Evolutionary conservation across 208 protist genomes (phyloP).

Genomic region (Leishmania martiniquensis): DNA sequence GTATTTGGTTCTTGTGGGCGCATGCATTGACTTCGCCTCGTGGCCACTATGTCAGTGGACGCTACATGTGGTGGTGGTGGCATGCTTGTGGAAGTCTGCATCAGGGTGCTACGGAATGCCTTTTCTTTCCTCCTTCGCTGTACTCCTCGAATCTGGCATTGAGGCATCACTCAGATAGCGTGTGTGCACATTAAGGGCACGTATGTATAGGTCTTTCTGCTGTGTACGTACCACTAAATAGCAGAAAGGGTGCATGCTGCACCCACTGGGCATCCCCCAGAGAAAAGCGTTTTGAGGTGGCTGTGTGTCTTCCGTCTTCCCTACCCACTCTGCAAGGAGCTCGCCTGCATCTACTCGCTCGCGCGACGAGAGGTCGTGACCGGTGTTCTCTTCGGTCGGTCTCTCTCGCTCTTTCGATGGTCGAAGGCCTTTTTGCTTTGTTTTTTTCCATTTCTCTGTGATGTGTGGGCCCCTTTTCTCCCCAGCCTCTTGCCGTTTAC

Average conservation of each 20-base stretch:
- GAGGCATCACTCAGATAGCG: not conserved
- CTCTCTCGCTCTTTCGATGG: not conserved
- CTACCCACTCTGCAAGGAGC: not conserved
- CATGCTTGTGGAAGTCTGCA: not conserved
- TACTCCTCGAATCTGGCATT: not conserved
- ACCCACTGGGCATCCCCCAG: not conserved
- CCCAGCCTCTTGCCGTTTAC: not conserved
- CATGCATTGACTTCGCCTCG: not conserved
- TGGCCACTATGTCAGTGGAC: not conserved
- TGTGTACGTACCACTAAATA: not conserved
- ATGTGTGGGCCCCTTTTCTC: not conserved
- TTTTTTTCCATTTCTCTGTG: not conserved
- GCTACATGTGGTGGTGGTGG: too few relatives aligned
- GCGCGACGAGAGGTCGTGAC: not conserved
- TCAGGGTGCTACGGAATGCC: not conserved
- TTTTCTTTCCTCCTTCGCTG: not conserved
- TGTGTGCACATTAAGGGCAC: not conserved
- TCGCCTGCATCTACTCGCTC: not conserved
- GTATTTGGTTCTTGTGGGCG: not conserved
- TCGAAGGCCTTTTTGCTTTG: not conserved
- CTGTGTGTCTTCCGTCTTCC: not conserved
- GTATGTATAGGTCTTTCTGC: not conserved
- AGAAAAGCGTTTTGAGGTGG: not conserved
- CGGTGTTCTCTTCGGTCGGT: not conserved
- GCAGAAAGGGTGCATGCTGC: not conserved